Conservation (phyloP, 2,329 filamentous ascomycete species). For the Pseudogymnoascus sp. region DNA sequence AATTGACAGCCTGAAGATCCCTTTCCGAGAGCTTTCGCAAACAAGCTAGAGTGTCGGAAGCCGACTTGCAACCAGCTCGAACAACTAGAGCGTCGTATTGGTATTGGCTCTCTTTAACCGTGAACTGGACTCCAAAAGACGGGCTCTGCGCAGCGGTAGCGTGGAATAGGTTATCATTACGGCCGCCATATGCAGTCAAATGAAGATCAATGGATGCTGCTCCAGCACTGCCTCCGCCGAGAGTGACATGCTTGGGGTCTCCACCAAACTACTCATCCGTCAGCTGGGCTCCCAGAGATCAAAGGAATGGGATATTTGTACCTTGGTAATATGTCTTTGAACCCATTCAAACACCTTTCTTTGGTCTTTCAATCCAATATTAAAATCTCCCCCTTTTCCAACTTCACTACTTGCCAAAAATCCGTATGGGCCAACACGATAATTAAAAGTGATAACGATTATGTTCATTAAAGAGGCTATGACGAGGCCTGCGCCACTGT, state of each 20-base stretch:
- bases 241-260: constrained; percentile 56
- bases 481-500: constrained; percentile 55
- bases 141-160: constrained; percentile 43
- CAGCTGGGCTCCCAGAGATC: constrained; percentile 8
- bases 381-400: constrained; percentile 42
- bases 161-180: constrained; percentile 41
- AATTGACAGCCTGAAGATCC: constrained; percentile 37
- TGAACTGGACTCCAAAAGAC: constrained; percentile 43
- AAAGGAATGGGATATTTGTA: constrained; percentile 18
- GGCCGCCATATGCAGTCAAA: constrained; percentile 46
- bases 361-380: constrained; percentile 65
- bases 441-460: constrained; percentile 66
- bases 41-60: constrained; percentile 35
- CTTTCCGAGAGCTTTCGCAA: constrained; percentile 35
- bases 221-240: constrained; percentile 63
- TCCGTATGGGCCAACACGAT: constrained; percentile 66
- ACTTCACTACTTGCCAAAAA: constrained; percentile 57
- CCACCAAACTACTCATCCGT: constrained; percentile 51
- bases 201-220: constrained; percentile 58
- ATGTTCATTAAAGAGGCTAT: constrained; percentile 50
- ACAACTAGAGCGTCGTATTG: constrained; percentile 43
- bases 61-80: constrained; percentile 34
- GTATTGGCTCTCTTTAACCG: constrained; percentile 40
- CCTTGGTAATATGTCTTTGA: constrained; percentile 49
- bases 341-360: constrained; percentile 63